phyloP scores from a whole-genome alignment of 306 rosid species.

The Cicer cuneatum region DNA sequence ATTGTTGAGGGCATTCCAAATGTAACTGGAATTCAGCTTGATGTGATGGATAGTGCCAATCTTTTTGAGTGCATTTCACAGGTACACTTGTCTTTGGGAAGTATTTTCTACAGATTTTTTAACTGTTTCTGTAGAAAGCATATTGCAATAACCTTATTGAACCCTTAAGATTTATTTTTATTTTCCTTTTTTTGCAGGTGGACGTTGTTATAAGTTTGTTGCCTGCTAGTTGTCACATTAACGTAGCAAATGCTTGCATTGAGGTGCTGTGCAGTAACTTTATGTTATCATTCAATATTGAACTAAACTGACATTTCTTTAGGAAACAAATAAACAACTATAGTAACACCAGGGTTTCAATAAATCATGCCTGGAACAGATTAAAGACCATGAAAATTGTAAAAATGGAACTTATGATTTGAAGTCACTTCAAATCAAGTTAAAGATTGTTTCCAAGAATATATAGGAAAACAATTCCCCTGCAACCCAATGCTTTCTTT shows the following conservation, averaged over 20 bases:
- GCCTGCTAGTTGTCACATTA: constrained; percentile 76
- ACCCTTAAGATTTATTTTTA: background rate
- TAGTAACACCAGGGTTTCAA: background rate
- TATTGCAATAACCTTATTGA: constrained; percentile 25
- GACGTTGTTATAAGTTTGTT: constrained; percentile 87
- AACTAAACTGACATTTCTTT: constrained; percentile 22
- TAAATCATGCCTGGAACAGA: constrained; percentile 9
- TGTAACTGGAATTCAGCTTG: constrained; percentile 79
- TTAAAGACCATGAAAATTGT: constrained; percentile 4
- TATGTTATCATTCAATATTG: constrained; percentile 32
- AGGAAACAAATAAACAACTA: background rate
- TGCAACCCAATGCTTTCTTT: constrained; percentile 19
- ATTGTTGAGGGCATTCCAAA: constrained; percentile 77
- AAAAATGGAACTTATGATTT: constrained; percentile 27
- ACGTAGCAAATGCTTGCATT: constrained; percentile 85
- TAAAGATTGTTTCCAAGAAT: constrained; percentile 31
- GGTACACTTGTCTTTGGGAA: constrained; percentile 55
- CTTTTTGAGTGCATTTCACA: constrained; percentile 67
- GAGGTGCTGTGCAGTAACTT: constrained; percentile 65
- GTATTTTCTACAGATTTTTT: constrained; percentile 21
- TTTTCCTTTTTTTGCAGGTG: constrained; percentile 58
- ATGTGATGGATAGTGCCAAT: constrained; percentile 63
- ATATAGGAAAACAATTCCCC: constrained; percentile 20
- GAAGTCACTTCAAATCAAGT: constrained; percentile 11
- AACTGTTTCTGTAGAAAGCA: constrained; percentile 23